phyloP scores from a whole-genome alignment of 2,329 filamentous ascomycete genomes.

The Colletotrichum aenigma region DNA sequence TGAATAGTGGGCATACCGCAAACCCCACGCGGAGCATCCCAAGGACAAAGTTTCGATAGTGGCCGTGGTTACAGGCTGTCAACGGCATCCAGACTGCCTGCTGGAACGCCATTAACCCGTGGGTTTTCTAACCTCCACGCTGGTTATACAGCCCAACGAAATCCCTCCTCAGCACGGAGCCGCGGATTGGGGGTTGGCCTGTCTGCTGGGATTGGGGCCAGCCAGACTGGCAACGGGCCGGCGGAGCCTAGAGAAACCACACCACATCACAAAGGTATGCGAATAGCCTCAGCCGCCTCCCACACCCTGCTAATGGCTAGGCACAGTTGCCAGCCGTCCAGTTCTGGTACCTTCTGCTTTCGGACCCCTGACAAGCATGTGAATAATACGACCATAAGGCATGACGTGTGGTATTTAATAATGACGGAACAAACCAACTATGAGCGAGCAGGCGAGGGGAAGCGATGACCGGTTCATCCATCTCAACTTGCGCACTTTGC shows the following conservation, averaged over 20 bases:
- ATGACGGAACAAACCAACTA: background rate
- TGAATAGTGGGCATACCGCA: conserved; percentile 30
- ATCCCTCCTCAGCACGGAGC: background rate
- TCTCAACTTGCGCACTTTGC: background rate
- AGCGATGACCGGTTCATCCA: background rate
- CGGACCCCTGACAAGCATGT: background rate
- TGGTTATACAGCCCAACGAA: background rate
- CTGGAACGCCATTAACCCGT: conserved; percentile 25
- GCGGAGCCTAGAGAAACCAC: background rate
- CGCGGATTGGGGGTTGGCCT: conserved; percentile 5
- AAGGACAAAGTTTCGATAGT: conserved; percentile 29
- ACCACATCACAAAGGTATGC: background rate
- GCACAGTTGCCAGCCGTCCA: background rate
- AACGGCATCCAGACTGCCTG: conserved; percentile 32
- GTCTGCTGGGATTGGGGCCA: conserved; percentile 4
- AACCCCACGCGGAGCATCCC: conserved; percentile 30
- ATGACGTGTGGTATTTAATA: background rate
- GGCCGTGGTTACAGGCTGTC: conserved; percentile 28
- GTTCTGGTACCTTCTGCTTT: background rate
- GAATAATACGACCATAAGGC: background rate
- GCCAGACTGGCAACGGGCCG: background rate
- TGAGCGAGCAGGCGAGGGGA: background rate
- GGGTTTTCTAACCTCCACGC: conserved; percentile 3
- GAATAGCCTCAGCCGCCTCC: background rate
- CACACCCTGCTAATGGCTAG: background rate